These are phyloP conservation scores for Misopates orontium DNA, from an alignment of 257 asterid genomes.

Conservation along the genomic window DNA sequence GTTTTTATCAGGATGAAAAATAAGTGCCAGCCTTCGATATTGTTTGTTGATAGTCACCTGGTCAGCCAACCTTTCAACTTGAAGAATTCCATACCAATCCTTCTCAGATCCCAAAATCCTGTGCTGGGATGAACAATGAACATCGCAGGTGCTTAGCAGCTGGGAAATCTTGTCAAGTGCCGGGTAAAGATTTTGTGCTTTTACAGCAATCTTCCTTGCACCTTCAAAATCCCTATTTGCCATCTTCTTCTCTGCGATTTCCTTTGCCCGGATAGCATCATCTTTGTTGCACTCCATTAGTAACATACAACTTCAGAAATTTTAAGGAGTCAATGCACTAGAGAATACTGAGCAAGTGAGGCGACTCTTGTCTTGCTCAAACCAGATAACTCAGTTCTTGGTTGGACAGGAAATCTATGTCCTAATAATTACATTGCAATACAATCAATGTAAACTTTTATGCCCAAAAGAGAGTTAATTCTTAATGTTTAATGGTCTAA, in stretches of 20 bases:
- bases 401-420: constrained; percentile 2
- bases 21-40: constrained; percentile 56
- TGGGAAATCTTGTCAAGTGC: constrained; percentile 58
- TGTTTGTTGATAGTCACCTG: constrained; percentile 54
- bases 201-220: constrained; percentile 55
- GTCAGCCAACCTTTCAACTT: constrained; percentile 52
- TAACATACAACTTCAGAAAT: too few species aligned
- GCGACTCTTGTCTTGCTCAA: too few species aligned
- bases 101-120: constrained; percentile 49
- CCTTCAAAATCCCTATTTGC: constrained; percentile 53
- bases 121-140: constrained; percentile 57
- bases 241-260: constrained; percentile 66
- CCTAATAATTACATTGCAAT: constrained; percentile 25
- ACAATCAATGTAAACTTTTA: constrained; percentile 17
- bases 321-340: too few species aligned
- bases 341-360: too few species aligned
- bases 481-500: constrained; percentile 12
- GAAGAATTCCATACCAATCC: constrained; percentile 68
- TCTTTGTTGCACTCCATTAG: constrained; percentile 81
- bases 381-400: too few species aligned
- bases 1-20: constrained; percentile 76
- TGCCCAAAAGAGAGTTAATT: not conserved
- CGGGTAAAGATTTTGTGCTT: constrained; percentile 61
- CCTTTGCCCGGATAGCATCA: constrained; percentile 68
- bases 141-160: constrained; percentile 56